These are phyloP conservation scores for Myriangium duriaei DNA, from an alignment of 2,329 filamentous ascomycete genomes.

Conservation along the genomic window DNA sequence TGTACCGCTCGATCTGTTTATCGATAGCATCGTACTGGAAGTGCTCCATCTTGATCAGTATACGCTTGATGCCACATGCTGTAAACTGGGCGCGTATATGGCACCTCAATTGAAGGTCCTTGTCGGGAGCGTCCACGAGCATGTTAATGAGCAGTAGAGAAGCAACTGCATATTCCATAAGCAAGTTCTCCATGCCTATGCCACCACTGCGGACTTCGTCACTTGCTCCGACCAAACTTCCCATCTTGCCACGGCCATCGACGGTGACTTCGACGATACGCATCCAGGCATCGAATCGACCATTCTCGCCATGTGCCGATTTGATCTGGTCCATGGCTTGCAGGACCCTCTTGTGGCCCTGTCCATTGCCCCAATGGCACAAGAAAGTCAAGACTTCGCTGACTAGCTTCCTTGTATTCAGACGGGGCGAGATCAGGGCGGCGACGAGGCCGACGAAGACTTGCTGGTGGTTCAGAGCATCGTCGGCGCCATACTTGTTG, in stretches of 20 bases:
- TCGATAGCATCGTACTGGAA: conserved; percentile 98
- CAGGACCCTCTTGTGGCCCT: conserved; percentile 86
- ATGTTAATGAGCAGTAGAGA: conserved; percentile 94
- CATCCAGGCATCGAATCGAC: conserved; percentile 97
- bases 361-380: conserved; percentile 81
- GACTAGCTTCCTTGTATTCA: conserved; percentile 87
- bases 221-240: conserved; percentile 88
- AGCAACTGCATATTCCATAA: conserved; percentile 97
- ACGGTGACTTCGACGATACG: conserved; percentile 93
- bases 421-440: conserved; percentile 73
- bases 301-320: conserved; percentile 75
- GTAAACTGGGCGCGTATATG: conserved; percentile 95
- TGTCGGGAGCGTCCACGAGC: conserved; percentile 81
- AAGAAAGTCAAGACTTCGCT: conserved; percentile 94
- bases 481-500: conserved; percentile 97
- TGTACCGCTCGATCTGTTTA: conserved; percentile 92
- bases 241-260: conserved; percentile 97
- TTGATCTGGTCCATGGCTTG: conserved; percentile 90
- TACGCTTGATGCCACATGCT: conserved; percentile 86
- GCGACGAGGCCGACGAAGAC: conserved; percentile 78
- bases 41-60: conserved; percentile 90
- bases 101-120: conserved; percentile 78
- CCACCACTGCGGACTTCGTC: conserved; percentile 92
- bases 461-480: conserved; percentile 80
- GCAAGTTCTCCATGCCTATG: conserved; percentile 94